Percentiles rank a stretch among this genome's conserved stretches.
Evolutionary conservation across 768 basidiomycete species (phyloP).

Genomic region (Termitomyces sp.): DNA sequence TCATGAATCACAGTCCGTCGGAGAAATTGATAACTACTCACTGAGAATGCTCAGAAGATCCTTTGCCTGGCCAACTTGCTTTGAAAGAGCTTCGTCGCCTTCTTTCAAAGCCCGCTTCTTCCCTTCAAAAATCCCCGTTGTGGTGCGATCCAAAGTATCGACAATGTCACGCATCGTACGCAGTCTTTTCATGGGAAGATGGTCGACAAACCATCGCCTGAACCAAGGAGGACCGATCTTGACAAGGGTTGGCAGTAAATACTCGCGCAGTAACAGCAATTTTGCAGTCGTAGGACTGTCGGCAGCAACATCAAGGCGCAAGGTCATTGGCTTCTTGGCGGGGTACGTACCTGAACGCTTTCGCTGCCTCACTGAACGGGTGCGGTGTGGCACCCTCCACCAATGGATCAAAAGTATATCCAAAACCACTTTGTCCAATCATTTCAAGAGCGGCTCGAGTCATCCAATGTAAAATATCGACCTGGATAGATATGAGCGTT

Average conservation of each 20-base stretch:
- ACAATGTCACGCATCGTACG: constrained; percentile 16
- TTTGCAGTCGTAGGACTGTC: constrained; percentile 10
- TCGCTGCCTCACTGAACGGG: constrained; percentile 16
- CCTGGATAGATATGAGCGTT: constrained; percentile 1
- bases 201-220: constrained; percentile 15
- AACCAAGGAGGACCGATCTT: constrained; percentile 19
- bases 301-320: not conserved
- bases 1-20: not conserved
- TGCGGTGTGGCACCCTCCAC: constrained; percentile 14
- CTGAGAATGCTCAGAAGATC: constrained; percentile 22
- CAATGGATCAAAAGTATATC: constrained; percentile 20
- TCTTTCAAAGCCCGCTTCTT: constrained; percentile 18
- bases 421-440: constrained; percentile 21
- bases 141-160: constrained; percentile 15
- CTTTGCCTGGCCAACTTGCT: constrained; percentile 11
- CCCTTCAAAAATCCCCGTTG: constrained; percentile 14
- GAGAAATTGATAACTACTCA: not conserved
- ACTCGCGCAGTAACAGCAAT: constrained; percentile 11
- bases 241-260: constrained; percentile 14
- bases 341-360: constrained; percentile 6
- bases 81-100: constrained; percentile 15
- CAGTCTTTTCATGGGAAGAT: constrained; percentile 12
- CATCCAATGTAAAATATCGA: constrained; percentile 23
- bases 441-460: constrained; percentile 20
- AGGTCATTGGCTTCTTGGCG: not conserved